Evolutionary conservation across 345 rosid genomes (phyloP).

Genomic region (Iberis pinnata): DNA sequence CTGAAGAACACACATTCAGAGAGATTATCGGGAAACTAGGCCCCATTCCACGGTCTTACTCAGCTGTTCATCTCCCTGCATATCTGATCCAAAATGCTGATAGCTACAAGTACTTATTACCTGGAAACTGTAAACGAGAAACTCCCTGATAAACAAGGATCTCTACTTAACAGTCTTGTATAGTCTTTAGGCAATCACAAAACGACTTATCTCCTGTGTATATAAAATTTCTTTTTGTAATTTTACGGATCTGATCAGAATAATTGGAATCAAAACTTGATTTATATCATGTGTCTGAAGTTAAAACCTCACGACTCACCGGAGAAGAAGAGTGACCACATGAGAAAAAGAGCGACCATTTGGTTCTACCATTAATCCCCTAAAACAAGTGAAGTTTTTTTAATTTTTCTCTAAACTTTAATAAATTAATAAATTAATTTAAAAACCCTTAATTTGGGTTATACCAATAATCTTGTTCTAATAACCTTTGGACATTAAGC

Average conservation of each 20-base stretch:
- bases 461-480: no score
- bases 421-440: no score
- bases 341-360: no score
- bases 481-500: not conserved
- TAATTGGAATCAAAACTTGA: constrained; percentile 17
- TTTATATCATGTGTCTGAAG: no score
- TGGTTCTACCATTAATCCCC: no score
- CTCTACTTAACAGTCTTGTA: not conserved
- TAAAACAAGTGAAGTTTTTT: constrained; percentile 11
- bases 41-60: constrained; percentile 58
- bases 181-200: not conserved
- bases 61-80: constrained; percentile 79
- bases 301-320: no score
- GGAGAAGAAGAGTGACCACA: no score
- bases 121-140: constrained; percentile 76
- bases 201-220: not conserved
- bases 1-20: constrained; percentile 81
- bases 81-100: constrained; percentile 55
- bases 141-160: constrained; percentile 33
- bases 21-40: constrained; percentile 90
- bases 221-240: not conserved
- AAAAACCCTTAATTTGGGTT: no score
- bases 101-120: constrained; percentile 61
- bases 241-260: not conserved
- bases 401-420: no score